Percentiles rank a stretch among this genome's conserved stretches.
Conservation (phyloP, 2,329 filamentous ascomycete species). For the Pseudogymnoascus sp. region DNA sequence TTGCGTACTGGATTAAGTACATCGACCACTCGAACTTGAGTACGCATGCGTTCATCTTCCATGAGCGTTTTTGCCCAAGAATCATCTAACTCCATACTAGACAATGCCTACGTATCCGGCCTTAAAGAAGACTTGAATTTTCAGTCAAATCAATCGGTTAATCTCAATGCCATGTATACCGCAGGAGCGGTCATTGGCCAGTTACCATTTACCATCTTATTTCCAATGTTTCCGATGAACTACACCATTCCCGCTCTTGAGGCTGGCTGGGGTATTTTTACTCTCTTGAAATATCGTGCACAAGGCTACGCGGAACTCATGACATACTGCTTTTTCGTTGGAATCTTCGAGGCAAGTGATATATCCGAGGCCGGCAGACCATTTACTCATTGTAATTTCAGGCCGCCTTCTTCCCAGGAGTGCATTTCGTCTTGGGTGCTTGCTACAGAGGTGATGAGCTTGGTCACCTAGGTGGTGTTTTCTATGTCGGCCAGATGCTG, state of each 20-base stretch:
- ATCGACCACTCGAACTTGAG: conserved; percentile 22
- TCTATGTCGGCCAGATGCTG: conserved; percentile 21
- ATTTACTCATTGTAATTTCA: conserved; percentile 10
- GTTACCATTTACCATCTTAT: conserved; percentile 29
- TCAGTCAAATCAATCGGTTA: conserved; percentile 32
- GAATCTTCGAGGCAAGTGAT: conserved; percentile 38
- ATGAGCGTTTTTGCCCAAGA: neutral
- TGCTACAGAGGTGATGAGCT: conserved; percentile 30
- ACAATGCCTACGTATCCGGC: conserved; percentile 32
- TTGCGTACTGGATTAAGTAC: conserved; percentile 42
- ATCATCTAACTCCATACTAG: conserved; percentile 21
- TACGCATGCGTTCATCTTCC: conserved; percentile 9
- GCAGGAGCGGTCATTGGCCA: conserved; percentile 47
- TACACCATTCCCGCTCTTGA: conserved; percentile 44
- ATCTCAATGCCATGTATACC: conserved; percentile 34
- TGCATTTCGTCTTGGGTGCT: conserved; percentile 29
- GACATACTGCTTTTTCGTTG: conserved; percentile 45
- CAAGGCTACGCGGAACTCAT: conserved; percentile 40
- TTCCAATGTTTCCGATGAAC: conserved; percentile 34
- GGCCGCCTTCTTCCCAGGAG: conserved; percentile 29
- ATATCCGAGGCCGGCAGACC: neutral
- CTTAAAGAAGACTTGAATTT: conserved; percentile 31
- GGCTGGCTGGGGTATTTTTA: conserved; percentile 47
- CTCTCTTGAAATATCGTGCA: conserved; percentile 44
- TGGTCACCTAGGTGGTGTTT: conserved; percentile 19